Evolutionary conservation across 768 basidiomycete genomes (phyloP), one percentile per base, ranked within the genome.

Genomic region (Kwoniella botswanensis): DNA sequence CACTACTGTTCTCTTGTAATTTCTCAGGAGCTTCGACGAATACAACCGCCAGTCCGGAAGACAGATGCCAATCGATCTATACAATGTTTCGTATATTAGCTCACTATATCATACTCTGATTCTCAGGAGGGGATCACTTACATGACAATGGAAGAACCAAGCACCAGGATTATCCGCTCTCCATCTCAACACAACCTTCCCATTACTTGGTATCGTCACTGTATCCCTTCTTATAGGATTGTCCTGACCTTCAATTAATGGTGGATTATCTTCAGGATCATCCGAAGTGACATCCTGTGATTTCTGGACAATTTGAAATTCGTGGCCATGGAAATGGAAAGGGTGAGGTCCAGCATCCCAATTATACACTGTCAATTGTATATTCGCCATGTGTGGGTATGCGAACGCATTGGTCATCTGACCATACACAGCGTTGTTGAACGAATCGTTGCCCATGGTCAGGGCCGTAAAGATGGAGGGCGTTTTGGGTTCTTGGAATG

Each of bases 181-280:
- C 77, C 95, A 83, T 21, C 93, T 89, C 59, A 99, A 84, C 0
- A 91, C 92, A 13, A 88, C 91, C 2, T 89, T 90, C 18, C 88
- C 84, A 68, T 86, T 86, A 5, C 89, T 86, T 2, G 92, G 91
- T 59, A 98, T 88, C 66, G 89, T 88, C 15, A 96, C 85, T 0
- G 93, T 95, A 82, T 99, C 96, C 50, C 96, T 88, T 17, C 93
- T 89, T 78, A 94, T 88, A 1, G 95, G 96, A 84, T 98, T 99
- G 1, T 85, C 82, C 76, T 93, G 91, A 13, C 88, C 90, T 83
- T 93, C 92, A 21, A 87, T 85, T 67, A 93, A 84, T 0, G 92
- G 90, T 15, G 93, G 94, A 84, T 96, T 96, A 58, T 94, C 86
- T 2, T 85, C 76, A 0, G 92, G 88, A 83, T 98, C 92, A 76